phyloP scores from a whole-genome alignment of 75 land plant species.

The Chamaecyparis obtusa region DNA sequence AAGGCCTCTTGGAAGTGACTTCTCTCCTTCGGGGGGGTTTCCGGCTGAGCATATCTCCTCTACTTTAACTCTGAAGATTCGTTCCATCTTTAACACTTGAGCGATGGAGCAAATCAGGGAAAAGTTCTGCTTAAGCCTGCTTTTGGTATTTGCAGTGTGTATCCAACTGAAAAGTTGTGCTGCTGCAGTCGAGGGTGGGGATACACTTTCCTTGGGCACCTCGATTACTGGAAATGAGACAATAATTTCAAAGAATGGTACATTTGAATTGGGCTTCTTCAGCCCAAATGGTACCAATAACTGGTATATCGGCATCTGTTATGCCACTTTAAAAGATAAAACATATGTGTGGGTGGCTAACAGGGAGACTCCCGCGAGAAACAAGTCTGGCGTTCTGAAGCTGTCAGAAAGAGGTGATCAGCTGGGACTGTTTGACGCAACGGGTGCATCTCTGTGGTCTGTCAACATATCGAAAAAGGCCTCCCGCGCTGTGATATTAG shows the following conservation, averaged over 20 bases:
- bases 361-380: neutral
- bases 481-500: neutral
- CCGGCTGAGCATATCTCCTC: too few relatives aligned
- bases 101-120: neutral
- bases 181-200: neutral
- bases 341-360: neutral
- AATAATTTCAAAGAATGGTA: neutral
- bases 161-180: neutral
- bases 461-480: neutral
- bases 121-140: neutral
- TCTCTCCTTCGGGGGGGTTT: too few relatives aligned
- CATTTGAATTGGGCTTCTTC: neutral
- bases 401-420: neutral
- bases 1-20: too few relatives aligned
- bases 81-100: neutral
- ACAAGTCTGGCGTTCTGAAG: neutral
- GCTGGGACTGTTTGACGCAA: neutral
- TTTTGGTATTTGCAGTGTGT: neutral
- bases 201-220: neutral
- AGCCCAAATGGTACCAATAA: neutral
- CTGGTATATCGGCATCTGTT: constrained; percentile 1
- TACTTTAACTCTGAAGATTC: neutral
- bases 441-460: neutral
- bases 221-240: neutral
- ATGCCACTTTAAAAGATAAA: neutral